Evolutionary conservation across 306 rosid species (phyloP), one percentile per base, ranked within the genome.

Genomic region (Acacia crassicarpa): DNA sequence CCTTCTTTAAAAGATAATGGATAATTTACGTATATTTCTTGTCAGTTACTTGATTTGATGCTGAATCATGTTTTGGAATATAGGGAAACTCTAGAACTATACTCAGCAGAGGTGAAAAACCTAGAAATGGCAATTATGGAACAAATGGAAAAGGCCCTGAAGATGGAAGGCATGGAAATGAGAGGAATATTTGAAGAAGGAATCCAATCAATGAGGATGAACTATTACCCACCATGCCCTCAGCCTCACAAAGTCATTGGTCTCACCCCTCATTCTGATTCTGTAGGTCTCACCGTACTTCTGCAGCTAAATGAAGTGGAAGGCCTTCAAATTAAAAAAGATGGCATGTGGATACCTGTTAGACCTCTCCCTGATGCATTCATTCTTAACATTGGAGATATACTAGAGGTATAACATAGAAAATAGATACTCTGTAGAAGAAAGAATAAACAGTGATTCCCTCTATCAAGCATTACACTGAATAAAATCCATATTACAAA

Each of bases 181-280:
- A 71, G 19, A 13, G 82, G 77, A 15, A 9, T 82, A 38, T 86
- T 84, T 79, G 83, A 83, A 68, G 85, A 79, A 43, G 91, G 85
- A 0, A 0, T 56, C 2, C 86, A 83, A 35, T 0, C 32, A 15
- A 85, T 85, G 86, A 87, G 89, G 82, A 87, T 87, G 89, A 89
- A 83, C 74, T 83, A 89, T 74, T 89, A 87, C 59, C 91, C 92
- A 16, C 83, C 88, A 5, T 85, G 82, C 79, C 86, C 92, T 35
- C 58, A 85, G 51, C 89, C 90, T 0, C 84, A 89, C 2, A 78
- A 79, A 8, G 91, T 80, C 12, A 83, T 87, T 59, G 89, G 86
- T 1, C 30, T 89, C 15, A 72, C 71, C 13, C 59, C 77, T 5
- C 91, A 89, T 80, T 85, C 91, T 3, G 91, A 89, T 82, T 32